Evolutionary conservation across 176 grass and related monocot species (phyloP), one percentile per base, ranked within the genome.

Genomic region (Ampelocalamus luodianensis): DNA sequence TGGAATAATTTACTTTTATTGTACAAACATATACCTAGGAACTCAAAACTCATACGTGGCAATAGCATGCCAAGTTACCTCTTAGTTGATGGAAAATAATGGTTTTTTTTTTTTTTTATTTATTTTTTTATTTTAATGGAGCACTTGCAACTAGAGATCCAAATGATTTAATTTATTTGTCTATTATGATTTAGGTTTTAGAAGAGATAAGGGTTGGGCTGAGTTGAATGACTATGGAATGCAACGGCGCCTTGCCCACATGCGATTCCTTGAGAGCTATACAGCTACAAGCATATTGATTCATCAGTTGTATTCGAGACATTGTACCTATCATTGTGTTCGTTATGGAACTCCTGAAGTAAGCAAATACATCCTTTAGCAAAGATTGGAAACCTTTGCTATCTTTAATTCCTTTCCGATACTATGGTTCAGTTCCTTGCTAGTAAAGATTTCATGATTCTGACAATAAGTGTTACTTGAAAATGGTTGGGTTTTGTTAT

Each of bases 181-280:
- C 27, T 39, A 23, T 49, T 63, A 88, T 68, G 59, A 72, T 90
- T 90, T 82, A 99, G 97, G 97, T 99, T 71, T 78, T 99, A 81
- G 93, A 99, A 87, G 97, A 99, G 88, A 94, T 94, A 83, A 91
- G 97, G 82, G 62, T 91, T 83, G 93, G 97, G 27, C 65, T 99
- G 78, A 99, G 85, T 70, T 99, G 82, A 96, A 99, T 88, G 91
- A 96, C 88, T 99, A 96, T 81, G 90, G 85, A 76, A 99, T 92
- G 97, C 97, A 99, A 81, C 93, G 96, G 55, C 88, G 84, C 50
- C 93, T 99, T 76, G 91, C 97, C 10, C 93, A 96, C 50, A 96
- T 99, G 97, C 75, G 91, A 24, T 96, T 99, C 78, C 87, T 99
- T 71, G 97, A 74, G 97, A 99, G 88, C 86, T 99, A 40, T 99